phyloP scores from a whole-genome alignment of 768 basidiomycete species.

The Leccinum truebloodii region DNA sequence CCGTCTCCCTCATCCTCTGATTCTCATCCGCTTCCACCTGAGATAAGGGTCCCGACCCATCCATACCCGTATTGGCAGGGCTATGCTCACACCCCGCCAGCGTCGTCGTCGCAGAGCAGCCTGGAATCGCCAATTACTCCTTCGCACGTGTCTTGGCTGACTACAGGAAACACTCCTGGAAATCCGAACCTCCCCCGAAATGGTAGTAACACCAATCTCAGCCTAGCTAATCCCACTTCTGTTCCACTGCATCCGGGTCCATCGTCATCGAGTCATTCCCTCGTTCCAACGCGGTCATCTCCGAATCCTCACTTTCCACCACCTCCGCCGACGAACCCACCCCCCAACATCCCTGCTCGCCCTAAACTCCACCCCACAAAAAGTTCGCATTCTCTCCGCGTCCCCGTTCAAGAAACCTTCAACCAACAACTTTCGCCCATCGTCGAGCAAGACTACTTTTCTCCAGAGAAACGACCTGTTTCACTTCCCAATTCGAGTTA shows the following conservation, averaged over 20 bases:
- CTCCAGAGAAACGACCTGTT: conserved; percentile 44
- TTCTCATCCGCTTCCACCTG: conserved; percentile 29
- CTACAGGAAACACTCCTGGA: conserved; percentile 13
- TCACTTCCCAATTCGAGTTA: conserved; percentile 33
- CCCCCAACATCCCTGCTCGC: conserved; percentile 28
- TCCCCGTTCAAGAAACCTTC: conserved; percentile 34
- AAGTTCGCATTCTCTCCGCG: conserved; percentile 46
- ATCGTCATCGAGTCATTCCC: conserved; percentile 15
- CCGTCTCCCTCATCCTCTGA: conserved; percentile 24
- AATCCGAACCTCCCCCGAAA: conserved; percentile 7
- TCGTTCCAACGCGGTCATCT: conserved; percentile 24
- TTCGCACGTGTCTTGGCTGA: conserved; percentile 43
- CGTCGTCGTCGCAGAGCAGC: conserved; percentile 34
- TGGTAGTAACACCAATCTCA: conserved; percentile 8
- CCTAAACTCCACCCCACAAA: conserved; percentile 36
- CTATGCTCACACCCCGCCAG: conserved; percentile 29
- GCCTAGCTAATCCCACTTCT: not conserved
- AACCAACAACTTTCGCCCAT: conserved; percentile 61
- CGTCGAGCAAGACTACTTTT: conserved; percentile 62
- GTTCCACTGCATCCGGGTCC: conserved; percentile 3
- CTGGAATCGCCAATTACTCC: conserved; percentile 36
- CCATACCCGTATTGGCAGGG: conserved; percentile 38
- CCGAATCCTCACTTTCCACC: conserved; percentile 36
- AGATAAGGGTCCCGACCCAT: conserved; percentile 34
- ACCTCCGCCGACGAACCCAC: conserved; percentile 32